Conservation (phyloP, 108 stramenopile species). For the Conticribra weissflogii region DNA sequence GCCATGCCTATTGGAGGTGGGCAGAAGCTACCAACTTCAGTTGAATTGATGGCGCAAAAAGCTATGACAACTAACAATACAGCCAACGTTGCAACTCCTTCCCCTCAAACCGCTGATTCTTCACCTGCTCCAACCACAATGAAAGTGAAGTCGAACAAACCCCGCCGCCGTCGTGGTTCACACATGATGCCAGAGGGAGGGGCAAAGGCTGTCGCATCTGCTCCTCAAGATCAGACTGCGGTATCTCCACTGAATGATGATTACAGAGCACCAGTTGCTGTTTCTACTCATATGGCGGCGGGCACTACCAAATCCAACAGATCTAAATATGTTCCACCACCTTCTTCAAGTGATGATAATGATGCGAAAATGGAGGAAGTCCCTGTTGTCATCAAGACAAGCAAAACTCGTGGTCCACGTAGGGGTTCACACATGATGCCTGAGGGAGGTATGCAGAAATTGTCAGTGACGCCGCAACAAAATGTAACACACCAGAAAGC, state of each 20-base stretch:
- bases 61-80: neutral
- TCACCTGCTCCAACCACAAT: slow-evolving; percentile 1
- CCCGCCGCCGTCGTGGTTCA: neutral
- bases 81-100: neutral
- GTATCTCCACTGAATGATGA: neutral
- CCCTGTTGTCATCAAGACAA: neutral
- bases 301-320: neutral
- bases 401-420: slow-evolving; percentile 1
- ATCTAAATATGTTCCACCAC: neutral
- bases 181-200: neutral
- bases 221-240: neutral
- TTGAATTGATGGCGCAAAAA: slow-evolving; percentile 29
- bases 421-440: slow-evolving; percentile 11
- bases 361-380: neutral
- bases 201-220: too few relatives aligned
- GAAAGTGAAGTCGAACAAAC: slow-evolving; percentile 11
- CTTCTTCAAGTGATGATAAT: neutral
- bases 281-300: neutral
- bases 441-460: slow-evolving; percentile 21
- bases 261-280: neutral
- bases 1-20: slow-evolving; percentile 14
- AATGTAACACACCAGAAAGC: neutral
- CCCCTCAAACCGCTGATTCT: neutral
- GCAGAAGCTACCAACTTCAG: slow-evolving; percentile 24
- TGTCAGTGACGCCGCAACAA: slow-evolving; percentile 4